Evolutionary conservation across 2,329 filamentous ascomycete genomes (phyloP).

Genomic region (Cyphellophora attinorum): DNA sequence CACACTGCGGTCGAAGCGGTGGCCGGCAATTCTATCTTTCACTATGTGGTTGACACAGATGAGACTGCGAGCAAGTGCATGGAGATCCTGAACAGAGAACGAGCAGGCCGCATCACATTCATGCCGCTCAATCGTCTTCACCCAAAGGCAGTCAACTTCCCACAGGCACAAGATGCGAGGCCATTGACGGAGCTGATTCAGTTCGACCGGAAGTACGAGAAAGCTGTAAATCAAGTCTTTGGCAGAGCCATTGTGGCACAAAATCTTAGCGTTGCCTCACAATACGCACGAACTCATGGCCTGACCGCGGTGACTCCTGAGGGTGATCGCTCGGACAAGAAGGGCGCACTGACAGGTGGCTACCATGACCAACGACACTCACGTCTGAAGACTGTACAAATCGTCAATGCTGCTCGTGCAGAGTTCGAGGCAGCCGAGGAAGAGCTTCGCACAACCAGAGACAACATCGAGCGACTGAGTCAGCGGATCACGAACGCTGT

Average conservation of each 20-base stretch:
- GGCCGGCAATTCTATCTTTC: conserved; percentile 84
- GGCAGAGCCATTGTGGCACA: conserved; percentile 92
- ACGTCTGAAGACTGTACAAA: conserved; percentile 72
- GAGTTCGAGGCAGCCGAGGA: conserved; percentile 60
- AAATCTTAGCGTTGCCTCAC: conserved; percentile 73
- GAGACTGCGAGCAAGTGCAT: conserved; percentile 75
- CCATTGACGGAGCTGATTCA: conserved; percentile 77
- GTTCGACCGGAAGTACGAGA: conserved; percentile 68
- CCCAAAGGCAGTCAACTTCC: conserved; percentile 62
- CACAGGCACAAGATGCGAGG: conserved; percentile 76
- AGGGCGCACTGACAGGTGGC: conserved; percentile 89
- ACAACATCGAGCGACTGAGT: conserved; percentile 66
- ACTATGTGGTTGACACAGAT: conserved; percentile 90
- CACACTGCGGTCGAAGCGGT: conserved; percentile 86
- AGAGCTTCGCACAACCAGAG: conserved; percentile 56
- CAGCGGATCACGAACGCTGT: conserved; percentile 84
- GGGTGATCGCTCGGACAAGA: conserved; percentile 89
- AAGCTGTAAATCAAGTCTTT: conserved; percentile 89
- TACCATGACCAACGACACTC: conserved; percentile 82
- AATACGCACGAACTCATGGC: conserved; percentile 85
- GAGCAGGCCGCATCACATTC: conserved; percentile 81
- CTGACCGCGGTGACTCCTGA: conserved; percentile 91
- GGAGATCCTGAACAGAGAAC: conserved; percentile 67
- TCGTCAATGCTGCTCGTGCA: conserved; percentile 63
- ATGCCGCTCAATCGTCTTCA: conserved; percentile 82